These are phyloP conservation scores for Artemisia annua DNA, from an alignment of 129 eudicot genomes.

Conservation along the genomic window DNA sequence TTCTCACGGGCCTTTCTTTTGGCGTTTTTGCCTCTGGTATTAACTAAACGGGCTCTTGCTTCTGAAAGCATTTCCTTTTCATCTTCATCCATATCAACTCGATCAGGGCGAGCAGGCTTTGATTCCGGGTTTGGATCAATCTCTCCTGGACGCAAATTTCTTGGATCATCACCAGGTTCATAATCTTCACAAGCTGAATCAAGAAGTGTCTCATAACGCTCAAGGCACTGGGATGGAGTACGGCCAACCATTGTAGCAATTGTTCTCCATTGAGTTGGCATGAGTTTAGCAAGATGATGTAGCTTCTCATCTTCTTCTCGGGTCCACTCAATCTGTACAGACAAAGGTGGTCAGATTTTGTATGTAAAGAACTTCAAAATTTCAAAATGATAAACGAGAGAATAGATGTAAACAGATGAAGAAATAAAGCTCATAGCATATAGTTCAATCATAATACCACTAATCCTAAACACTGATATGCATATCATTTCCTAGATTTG, in stretches of 20 bases:
- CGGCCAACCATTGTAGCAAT: conserved; percentile 77
- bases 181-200: conserved; percentile 98
- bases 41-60: conserved; percentile 93
- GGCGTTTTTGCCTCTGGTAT: conserved; percentile 95
- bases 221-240: conserved; percentile 98
- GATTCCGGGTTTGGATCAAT: conserved; percentile 98
- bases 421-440: not conserved
- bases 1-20: conserved; percentile 92
- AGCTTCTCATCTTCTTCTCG: conserved; percentile 67
- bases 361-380: not conserved
- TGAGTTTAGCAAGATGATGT: too few species aligned
- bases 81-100: conserved; percentile 98
- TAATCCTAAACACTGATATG: too few species aligned
- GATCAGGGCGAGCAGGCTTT: conserved; percentile 97
- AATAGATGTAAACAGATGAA: too few species aligned
- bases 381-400: too few species aligned
- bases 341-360: not conserved
- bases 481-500: too few species aligned
- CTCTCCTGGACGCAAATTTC: conserved; percentile 96
- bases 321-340: conserved; percentile 91
- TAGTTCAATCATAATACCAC: not conserved
- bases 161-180: conserved; percentile 91
- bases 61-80: conserved; percentile 99
- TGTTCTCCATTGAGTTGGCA: too few species aligned
- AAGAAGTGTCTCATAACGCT: conserved; percentile 88